Conservation (phyloP, 352 stramenopile species). For the Halophytophthora batemanensis region DNA sequence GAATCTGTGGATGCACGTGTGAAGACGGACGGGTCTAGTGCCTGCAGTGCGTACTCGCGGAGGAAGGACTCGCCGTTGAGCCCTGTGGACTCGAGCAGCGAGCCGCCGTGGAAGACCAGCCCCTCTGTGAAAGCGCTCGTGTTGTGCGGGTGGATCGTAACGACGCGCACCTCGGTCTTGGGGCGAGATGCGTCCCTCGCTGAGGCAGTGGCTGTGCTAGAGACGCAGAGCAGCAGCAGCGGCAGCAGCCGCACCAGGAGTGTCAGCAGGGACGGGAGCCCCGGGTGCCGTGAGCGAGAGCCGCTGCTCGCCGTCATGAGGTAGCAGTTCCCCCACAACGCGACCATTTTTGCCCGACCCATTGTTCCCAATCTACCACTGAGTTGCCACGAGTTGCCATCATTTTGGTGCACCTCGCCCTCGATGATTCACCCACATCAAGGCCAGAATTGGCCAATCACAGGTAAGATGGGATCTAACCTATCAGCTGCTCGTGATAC, state of each 20-base stretch:
- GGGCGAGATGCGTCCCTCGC: slow-evolving; percentile 2
- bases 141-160: slow-evolving; percentile 71
- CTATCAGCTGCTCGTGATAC: no score
- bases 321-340: background rate
- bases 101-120: slow-evolving; percentile 55
- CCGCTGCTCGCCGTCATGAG: background rate
- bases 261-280: no score
- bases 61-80: slow-evolving; percentile 66
- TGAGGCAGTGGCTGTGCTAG: slow-evolving; percentile 6
- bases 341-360: background rate
- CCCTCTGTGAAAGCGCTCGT: slow-evolving; percentile 68
- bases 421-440: no score
- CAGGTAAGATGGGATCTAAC: no score
- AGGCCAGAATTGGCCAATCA: no score
- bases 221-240: slow-evolving; percentile 3
- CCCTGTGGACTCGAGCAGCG: slow-evolving; percentile 75
- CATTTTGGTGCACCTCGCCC: no score
- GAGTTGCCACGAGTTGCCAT: no score
- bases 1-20: slow-evolving; percentile 6
- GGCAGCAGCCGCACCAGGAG: slow-evolving; percentile 9
- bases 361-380: no score
- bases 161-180: slow-evolving; percentile 44
- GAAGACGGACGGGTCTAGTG: slow-evolving; percentile 14
- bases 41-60: slow-evolving; percentile 52
- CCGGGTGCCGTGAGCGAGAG: no score